Evolutionary conservation across 805 yeast species (phyloP).

Genomic region (Kuraishia ogatae): DNA sequence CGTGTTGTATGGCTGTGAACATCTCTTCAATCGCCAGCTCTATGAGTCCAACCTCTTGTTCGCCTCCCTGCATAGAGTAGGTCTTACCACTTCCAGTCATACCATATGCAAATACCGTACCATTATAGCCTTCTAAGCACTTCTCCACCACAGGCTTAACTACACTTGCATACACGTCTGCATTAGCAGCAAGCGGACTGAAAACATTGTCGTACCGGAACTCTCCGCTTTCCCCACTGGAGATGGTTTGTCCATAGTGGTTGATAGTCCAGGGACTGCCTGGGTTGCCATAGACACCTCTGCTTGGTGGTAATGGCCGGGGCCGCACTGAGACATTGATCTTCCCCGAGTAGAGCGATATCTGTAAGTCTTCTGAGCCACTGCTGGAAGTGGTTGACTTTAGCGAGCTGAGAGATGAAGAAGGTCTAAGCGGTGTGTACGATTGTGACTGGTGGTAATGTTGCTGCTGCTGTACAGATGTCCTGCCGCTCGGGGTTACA

Average conservation of each 20-base stretch:
- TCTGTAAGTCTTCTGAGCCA: conserved; percentile 1
- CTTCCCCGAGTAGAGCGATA: conserved; percentile 48
- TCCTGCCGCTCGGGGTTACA: neutral
- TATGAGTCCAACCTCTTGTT: conserved; percentile 59
- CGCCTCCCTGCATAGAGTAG: conserved; percentile 72
- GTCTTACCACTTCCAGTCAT: conserved; percentile 95
- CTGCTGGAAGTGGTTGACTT: conserved; percentile 7
- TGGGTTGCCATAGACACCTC: conserved; percentile 12
- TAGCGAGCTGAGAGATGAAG: conserved; percentile 7
- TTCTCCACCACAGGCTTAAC: conserved; percentile 46
- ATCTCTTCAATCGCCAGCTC: conserved; percentile 56
- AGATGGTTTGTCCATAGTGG: conserved; percentile 27
- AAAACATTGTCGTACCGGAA: conserved; percentile 78
- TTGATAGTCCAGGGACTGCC: conserved; percentile 34
- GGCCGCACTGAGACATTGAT: conserved; percentile 75
- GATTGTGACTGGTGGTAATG: neutral
- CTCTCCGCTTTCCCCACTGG: conserved; percentile 48
- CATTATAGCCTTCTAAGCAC: conserved; percentile 69
- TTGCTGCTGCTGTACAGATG: neutral
- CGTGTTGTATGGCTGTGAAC: conserved; percentile 25
- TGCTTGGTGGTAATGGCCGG: conserved; percentile 38
- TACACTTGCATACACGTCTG: conserved; percentile 47
- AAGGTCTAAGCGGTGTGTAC: conserved; percentile 6
- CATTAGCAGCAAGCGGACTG: conserved; percentile 43
- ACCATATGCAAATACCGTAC: conserved; percentile 89